Evolutionary conservation across 495 filamentous ascomycete genomes (phyloP).

Genomic region (Durotheca rogersii): DNA sequence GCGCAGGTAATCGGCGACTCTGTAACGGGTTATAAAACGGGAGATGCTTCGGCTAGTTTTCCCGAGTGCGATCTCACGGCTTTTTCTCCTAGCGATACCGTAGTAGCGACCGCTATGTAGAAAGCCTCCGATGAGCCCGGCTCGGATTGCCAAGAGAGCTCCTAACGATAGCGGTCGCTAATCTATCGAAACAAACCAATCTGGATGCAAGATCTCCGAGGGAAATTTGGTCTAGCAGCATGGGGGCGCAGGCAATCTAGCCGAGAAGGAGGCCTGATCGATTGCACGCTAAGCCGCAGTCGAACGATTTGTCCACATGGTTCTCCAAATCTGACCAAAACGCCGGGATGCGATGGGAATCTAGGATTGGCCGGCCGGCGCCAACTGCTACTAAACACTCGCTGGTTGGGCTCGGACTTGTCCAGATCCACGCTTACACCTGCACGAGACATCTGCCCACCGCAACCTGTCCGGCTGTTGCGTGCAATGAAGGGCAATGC

Average conservation of each 20-base stretch:
- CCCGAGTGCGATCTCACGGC: not conserved
- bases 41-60: too few species aligned
- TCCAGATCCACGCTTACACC: not conserved
- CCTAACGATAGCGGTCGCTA: constrained; percentile 28
- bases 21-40: too few species aligned
- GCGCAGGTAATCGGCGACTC: too few species aligned
- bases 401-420: not conserved
- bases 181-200: constrained; percentile 32
- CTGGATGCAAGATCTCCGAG: constrained; percentile 34
- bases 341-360: constrained; percentile 24
- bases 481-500: too few species aligned
- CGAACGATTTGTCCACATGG: constrained; percentile 31
- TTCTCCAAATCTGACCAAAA: constrained; percentile 34
- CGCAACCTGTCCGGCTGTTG: too few species aligned
- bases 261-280: constrained; percentile 30
- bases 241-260: constrained; percentile 32
- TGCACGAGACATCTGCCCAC: constrained; percentile 1
- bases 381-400: not conserved
- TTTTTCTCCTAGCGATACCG: not conserved
- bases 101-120: too few species aligned
- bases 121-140: constrained; percentile 11
- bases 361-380: constrained; percentile 25
- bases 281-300: constrained; percentile 32
- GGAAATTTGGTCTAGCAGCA: constrained; percentile 22
- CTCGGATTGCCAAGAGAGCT: constrained; percentile 17